These are phyloP conservation scores for Solanum rostratum DNA, from an alignment of 257 asterid species.

Conservation along the genomic window DNA sequence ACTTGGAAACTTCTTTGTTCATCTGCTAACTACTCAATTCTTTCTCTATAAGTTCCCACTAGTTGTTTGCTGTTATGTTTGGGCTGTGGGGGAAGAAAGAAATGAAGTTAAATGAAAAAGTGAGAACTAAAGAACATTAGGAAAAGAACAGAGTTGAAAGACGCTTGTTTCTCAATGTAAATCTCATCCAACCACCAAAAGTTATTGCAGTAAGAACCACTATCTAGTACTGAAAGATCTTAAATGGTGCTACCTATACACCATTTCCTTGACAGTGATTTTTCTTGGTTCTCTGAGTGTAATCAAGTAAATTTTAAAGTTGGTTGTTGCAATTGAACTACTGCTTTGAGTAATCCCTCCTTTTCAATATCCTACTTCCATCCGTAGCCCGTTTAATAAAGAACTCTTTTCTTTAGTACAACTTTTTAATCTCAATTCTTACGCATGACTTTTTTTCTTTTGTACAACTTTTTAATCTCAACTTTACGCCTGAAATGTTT, in stretches of 20 bases:
- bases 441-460: neutral
- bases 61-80: neutral
- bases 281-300: neutral
- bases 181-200: slow-evolving; percentile 22
- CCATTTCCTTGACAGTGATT: slow-evolving; percentile 13
- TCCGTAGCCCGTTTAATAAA: neutral
- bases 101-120: neutral
- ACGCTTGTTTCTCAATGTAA: slow-evolving; percentile 23
- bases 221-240: slow-evolving; percentile 5
- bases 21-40: slow-evolving; percentile 1
- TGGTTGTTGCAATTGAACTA: slow-evolving; percentile 23
- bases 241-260: slow-evolving; percentile 6
- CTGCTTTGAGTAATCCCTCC: slow-evolving; percentile 13
- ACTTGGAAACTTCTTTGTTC: neutral
- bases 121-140: slow-evolving; percentile 6
- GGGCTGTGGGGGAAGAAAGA: neutral
- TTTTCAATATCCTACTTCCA: neutral
- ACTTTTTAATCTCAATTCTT: neutral
- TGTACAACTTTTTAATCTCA: neutral
- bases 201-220: slow-evolving; percentile 3
- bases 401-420: neutral
- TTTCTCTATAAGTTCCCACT: neutral
- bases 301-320: slow-evolving; percentile 2
- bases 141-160: neutral
- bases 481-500: neutral